A percentile compares a stretch with the other conserved stretches of the same genome.
phyloP scores from a whole-genome alignment of 257 asterid genomes.

The Agastache rugosa region DNA sequence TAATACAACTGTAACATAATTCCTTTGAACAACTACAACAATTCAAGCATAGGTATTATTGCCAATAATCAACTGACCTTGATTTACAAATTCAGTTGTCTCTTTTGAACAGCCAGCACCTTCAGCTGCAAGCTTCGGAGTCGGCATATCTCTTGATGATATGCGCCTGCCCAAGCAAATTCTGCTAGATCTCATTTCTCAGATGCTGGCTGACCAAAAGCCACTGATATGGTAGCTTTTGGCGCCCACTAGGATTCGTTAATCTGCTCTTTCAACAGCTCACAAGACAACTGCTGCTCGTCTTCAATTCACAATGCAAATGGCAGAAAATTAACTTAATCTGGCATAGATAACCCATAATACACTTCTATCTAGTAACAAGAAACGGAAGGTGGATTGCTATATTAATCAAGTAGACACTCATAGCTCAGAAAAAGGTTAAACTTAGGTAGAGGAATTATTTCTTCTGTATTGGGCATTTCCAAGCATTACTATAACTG shows the following conservation, averaged over 20 bases:
- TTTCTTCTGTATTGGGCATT: too few species aligned
- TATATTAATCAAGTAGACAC: background rate
- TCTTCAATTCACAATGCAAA: slow-evolving; percentile 52
- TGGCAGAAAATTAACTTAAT: slow-evolving; percentile 40
- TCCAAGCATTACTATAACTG: too few species aligned
- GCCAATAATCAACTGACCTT: slow-evolving; percentile 54
- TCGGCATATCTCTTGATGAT: slow-evolving; percentile 46
- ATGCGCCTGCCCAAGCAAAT: slow-evolving; percentile 51
- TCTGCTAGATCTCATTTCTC: slow-evolving; percentile 55
- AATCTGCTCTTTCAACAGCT: slow-evolving; percentile 46
- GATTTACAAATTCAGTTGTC: slow-evolving; percentile 62
- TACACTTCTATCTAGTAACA: background rate
- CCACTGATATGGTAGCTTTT: slow-evolving; percentile 48
- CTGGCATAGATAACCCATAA: background rate
- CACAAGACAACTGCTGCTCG: slow-evolving; percentile 72
- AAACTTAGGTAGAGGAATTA: slow-evolving; percentile 20
- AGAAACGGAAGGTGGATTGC: background rate
- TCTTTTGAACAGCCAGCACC: slow-evolving; percentile 51
- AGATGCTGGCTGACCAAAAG: slow-evolving; percentile 55
- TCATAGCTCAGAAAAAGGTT: background rate
- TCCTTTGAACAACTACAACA: slow-evolving; percentile 44
- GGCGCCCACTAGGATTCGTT: slow-evolving; percentile 32
- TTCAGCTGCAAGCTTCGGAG: slow-evolving; percentile 49
- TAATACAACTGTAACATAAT: slow-evolving; percentile 18
- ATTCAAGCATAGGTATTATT: slow-evolving; percentile 19